Base-by-base conservation (phyloP, 345 rosid genomes). In the Salix purpurea region DNA sequence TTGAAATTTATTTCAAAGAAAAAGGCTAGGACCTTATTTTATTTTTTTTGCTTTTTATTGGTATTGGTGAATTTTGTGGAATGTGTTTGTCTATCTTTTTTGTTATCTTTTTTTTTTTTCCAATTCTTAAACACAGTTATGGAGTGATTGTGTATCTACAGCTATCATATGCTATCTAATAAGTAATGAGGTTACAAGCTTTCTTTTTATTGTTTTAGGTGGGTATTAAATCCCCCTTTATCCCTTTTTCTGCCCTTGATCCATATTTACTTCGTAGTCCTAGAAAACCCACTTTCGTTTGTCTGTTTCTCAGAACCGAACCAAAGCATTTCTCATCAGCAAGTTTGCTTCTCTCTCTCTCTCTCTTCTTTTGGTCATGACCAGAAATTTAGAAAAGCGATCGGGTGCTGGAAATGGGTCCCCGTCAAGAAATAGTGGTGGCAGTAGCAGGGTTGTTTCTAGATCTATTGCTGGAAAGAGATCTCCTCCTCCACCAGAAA, bases 371-470 rank as follows among this genome's bases (percentile, higher is more conserved):
- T 52, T 42, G 76, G 70, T 46, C 64, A 82, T 82, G 90, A 82
- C 80, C 89, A 90, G 94, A 88, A 89, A 78, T 83, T 77, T 84
- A 74, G 92, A 89, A 79, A 90, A 87, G 75, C 84, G 84, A 74
- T 78, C 84, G 7, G 75, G 50, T 42, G 77, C 84, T 71, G 77
- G 77, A 64, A 90, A 76, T 85, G 89, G 88, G 75, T 88, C 88
- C 70, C 89, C 89, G 62, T 80, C 90, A 16, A 81, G 87, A 69
- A 82, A 86, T 69, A 78, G 75, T 76, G 80, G 48, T 66, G 81
- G 82, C 19, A 79, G 76, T 62, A 60, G 69, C 62, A 79, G 88
- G 67, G 81, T 77, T 77, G 83, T 78, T 54, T 85, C 92, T 50
- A 90, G 92, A 90, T 87, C 90, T 83, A 67, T 79, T 5, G 82